A percentile compares a stretch with the other conserved stretches of the same genome.
These are phyloP conservation scores for Selaginella moellendorffii DNA, from an alignment of 75 land plant genomes.

Conservation along the genomic window DNA sequence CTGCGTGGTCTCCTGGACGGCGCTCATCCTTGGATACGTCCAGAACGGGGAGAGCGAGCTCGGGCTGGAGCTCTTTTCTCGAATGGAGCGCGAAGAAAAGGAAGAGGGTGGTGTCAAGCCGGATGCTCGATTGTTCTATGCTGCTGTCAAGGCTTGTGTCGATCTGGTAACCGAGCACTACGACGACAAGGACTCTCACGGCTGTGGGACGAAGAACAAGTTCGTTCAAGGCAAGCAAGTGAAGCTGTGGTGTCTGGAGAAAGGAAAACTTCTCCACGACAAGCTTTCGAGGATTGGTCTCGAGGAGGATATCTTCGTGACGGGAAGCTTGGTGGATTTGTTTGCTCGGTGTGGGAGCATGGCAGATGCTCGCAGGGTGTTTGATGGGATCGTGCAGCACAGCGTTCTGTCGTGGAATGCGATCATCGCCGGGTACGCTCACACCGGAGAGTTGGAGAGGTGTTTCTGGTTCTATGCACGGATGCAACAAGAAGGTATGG, in stretches of 20 bases:
- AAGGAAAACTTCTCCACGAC: conserved; percentile 19
- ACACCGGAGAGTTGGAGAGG: neutral
- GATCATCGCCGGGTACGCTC: conserved; percentile 23
- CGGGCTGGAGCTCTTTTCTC: neutral
- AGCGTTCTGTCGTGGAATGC: conserved; percentile 26
- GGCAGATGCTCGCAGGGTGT: conserved; percentile 10
- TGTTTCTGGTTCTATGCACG: neutral
- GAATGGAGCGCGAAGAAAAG: no score
- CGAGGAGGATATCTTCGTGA: conserved; percentile 7
- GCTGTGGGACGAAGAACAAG: no score
- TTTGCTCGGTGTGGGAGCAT: conserved; percentile 18
- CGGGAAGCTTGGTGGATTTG: conserved; percentile 28
- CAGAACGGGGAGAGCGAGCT: neutral
- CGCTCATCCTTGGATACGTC: neutral
- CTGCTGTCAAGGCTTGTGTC: neutral
- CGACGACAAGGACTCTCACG: no score
- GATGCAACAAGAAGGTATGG: neutral
- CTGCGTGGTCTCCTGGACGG: neutral
- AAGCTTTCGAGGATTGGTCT: conserved; percentile 17
- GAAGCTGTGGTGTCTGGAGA: neutral
- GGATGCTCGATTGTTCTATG: neutral
- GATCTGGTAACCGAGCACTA: neutral
- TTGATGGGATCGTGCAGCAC: conserved; percentile 10
- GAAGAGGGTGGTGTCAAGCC: neutral
- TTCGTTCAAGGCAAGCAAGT: neutral